Base-by-base conservation (phyloP, 2,329 filamentous ascomycete genomes). In the Pyrenochaeta sp. region DNA sequence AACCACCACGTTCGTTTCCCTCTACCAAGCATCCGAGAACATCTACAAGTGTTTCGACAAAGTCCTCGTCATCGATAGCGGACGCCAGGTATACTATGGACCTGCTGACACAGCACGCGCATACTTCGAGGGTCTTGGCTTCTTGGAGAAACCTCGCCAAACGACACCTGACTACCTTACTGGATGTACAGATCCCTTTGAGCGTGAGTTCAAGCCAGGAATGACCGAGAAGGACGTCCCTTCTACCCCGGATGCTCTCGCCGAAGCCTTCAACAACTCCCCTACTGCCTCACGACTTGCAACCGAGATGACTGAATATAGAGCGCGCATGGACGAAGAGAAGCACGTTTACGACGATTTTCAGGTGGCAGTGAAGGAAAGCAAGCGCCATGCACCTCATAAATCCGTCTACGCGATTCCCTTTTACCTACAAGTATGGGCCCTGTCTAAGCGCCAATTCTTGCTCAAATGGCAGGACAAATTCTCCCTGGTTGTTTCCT, bases 11-110 rank as follows among this genome's bases (percentile, higher is more conserved):
- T 93, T 95, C 59, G 91, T 96, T 1, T 92, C 92, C 0, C 81
- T 96, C 0, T 96, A 96, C 75, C 92, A 96, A 73, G 91, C 91
- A 0, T 92, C 90, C 0, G 91, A 95, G 77, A 92, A 90, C 67
- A 92, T 94, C 60, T 93, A 91, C 78, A 83, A 83, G 24, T 86
- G 88, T 34, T 93, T 94, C 61, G 91, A 96, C 81, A 95, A 94
- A 76, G 91, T 95, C 12, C 81, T 96, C 69, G 90, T 93, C 36
- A 91, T 95, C 54, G 90, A 93, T 60, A 85, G 86, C 40, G 91
- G 91, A 1, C 86, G 85, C 28, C 88, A 93, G 73, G 90, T 91
- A 34, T 95, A 88, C 78, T 93, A 91, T 58, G 91, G 91, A 0
- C 88, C 89, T 0, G 79, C 86, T 0, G 77, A 82, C 1, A 86